Evolutionary conservation across 2,329 filamentous ascomycete species (phyloP), one percentile per base, ranked within the genome.

Genomic region (Hymenoscyphus albidus): DNA sequence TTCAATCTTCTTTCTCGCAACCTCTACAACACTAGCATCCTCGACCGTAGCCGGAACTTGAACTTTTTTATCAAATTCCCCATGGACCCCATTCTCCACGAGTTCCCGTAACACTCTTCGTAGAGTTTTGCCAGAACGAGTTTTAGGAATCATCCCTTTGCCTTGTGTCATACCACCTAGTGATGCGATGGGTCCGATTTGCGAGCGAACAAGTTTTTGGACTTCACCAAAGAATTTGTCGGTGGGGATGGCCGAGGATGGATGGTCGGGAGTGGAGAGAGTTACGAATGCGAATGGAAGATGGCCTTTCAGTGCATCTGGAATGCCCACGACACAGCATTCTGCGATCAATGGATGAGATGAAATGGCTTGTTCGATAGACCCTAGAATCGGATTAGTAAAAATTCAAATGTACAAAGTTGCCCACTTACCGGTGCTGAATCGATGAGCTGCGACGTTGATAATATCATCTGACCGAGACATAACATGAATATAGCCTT

Each of bases 401-500:
- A 67, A 64, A 35, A 39, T 40, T 3, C 38, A n/a, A 16, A 10
- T 1, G 38, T 9, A 4, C n/a, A 57, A 59, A 31, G 54, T 18
- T 59, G 62, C 32, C 7, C 31, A 76, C 82, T 71, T 80, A 90
- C 90, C 92, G 12, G 93, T 97, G 68, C 90, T 94, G 67, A 97
- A 88, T 14, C 93, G 86, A 79, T 97, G 93, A 5, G 93, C 93
- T 51, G 93, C 93, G n/a, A 97, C 93, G 74, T 97, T 97, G 74
- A 97, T 93, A 65, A 97, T 89, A 76, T 97, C 93, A 78, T 97
- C 93, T 39, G 77, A 76, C 51, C 86, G 78, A 51, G 83, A 83
- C 85, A 88, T 87, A 70, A 88, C 85, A 69, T 85, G 83, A 51
- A 88, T 82, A 70, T 88, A 88, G 4, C 85, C 85, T 51, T 94